Base-by-base conservation (phyloP, 305 asterid genomes). In the Plantago coronopus region DNA sequence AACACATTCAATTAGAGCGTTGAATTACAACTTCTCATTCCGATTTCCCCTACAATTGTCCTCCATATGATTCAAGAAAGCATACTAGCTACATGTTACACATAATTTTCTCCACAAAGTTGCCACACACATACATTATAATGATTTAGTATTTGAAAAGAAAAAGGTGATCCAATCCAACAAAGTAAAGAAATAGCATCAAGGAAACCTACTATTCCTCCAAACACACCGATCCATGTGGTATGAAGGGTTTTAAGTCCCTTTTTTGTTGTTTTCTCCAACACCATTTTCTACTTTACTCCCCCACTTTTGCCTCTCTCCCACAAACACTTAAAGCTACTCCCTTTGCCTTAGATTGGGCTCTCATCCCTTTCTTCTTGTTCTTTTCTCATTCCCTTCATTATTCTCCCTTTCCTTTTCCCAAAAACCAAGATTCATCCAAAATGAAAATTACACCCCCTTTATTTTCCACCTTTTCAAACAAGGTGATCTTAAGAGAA, bases 171-270 rank as follows among this genome's bases (percentile, higher is more conserved):
- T 34, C 40, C 9, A 34, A 34, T n/a, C 40, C 9, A 34, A 34
- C 40, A 34, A 11, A 9, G 9, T 3, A 3, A 4, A 19, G 38
- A 6, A 46, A 8, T 0, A 7, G 74, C 75, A 77, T 73, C 70
- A 75, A 38, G 74, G 63, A 58, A 61, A 69, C 77, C 73, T 74
- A 78, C 72, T 82, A 79, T 79, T 83, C 89, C 76, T 75, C 82
- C 83, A 78, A 77, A 76, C 83, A 75, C 89, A 65, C 77, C 75
- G 64, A 68, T 79, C 89, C 96, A 81, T 80, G 76, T 71, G 70
- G 88, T 83, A 78, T 34, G 40, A 34, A 34, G n/a, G n/a, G 40
- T 48, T 73, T 22, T 73, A 70, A 74, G 78, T 76, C 72, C 69
- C 78, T 29, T 37, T 71, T 62, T 83, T 74, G 89, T 76, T 73